Conservation (phyloP, 306 rosid species). For the Begonia fuchsioides region DNA sequence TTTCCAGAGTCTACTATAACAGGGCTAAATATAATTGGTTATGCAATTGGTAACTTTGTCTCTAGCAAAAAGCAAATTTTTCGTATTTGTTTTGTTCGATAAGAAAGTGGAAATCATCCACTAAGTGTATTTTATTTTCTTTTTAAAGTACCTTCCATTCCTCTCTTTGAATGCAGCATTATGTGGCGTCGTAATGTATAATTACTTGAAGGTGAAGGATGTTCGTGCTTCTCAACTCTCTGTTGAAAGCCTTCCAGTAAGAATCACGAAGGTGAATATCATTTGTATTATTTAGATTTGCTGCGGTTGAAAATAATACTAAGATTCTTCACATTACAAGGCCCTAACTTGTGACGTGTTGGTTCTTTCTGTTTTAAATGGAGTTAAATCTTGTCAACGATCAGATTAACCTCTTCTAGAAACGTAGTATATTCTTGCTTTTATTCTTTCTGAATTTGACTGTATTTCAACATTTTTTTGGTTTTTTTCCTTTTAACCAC, state of each 20-base stretch:
- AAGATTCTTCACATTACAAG: too few species aligned
- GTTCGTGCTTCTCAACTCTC: slow-evolving; percentile 66
- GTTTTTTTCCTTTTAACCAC: too few species aligned
- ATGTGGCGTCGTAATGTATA: slow-evolving; percentile 86
- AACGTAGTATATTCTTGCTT: too few species aligned
- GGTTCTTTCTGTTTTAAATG: too few species aligned
- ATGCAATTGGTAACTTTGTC: slow-evolving; percentile 57
- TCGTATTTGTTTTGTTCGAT: slow-evolving; percentile 1
- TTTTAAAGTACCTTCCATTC: background rate
- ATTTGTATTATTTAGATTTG: background rate
- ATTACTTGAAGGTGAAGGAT: slow-evolving; percentile 80
- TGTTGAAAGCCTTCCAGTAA: slow-evolving; percentile 50
- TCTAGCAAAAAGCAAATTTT: background rate
- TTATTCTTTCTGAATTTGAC: too few species aligned
- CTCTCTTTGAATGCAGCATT: slow-evolving; percentile 38
- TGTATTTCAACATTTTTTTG: too few species aligned
- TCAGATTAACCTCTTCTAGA: too few species aligned
- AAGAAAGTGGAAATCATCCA: background rate
- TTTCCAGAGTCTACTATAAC: slow-evolving; percentile 91
- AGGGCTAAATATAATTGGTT: slow-evolving; percentile 76
- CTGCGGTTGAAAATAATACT: too few species aligned
- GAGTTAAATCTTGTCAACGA: too few species aligned
- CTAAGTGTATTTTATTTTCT: background rate
- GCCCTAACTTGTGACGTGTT: too few species aligned
- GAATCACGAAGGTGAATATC: slow-evolving; percentile 42